A percentile compares a stretch with the other conserved stretches of the same genome.
Conservation (phyloP, 331 rosid genomes). For the Prunus yedoensis region DNA sequence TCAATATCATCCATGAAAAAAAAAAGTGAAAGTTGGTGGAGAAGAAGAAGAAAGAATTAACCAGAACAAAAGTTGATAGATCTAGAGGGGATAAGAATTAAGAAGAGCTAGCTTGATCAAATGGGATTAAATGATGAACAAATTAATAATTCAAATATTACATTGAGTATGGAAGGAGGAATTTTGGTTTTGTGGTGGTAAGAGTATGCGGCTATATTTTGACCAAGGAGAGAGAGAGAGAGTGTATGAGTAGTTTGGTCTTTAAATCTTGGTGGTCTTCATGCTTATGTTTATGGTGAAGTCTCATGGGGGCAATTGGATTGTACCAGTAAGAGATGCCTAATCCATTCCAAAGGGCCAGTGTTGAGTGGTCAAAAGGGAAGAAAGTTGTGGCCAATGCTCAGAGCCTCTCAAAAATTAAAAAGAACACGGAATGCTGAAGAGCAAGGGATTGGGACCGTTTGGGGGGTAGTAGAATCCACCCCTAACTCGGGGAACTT, state of each 20-base stretch:
- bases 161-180: neutral
- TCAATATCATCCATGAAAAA: constrained; percentile 38
- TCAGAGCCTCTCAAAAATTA: neutral
- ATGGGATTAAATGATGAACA: neutral
- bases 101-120: neutral
- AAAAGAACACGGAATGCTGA: constrained; percentile 20
- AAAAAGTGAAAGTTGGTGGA: neutral
- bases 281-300: neutral
- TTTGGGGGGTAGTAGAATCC: too few relatives aligned
- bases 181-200: constrained; percentile 26
- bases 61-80: neutral
- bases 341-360: neutral
- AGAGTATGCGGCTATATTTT: constrained; percentile 40
- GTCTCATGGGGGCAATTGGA: neutral
- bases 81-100: neutral
- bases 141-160: neutral
- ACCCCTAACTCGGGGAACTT: too few relatives aligned
- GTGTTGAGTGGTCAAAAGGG: constrained; percentile 49
- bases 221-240: neutral
- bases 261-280: too few relatives aligned
- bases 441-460: neutral
- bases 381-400: constrained; percentile 17
- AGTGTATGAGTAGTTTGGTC: too few relatives aligned
- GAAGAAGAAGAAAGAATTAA: neutral
- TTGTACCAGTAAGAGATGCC: neutral